Percentiles rank a stretch among this genome's conserved stretches.
These are phyloP conservation scores for Kwoniella botswanensis DNA, from an alignment of 768 basidiomycete species.

Conservation along the genomic window DNA sequence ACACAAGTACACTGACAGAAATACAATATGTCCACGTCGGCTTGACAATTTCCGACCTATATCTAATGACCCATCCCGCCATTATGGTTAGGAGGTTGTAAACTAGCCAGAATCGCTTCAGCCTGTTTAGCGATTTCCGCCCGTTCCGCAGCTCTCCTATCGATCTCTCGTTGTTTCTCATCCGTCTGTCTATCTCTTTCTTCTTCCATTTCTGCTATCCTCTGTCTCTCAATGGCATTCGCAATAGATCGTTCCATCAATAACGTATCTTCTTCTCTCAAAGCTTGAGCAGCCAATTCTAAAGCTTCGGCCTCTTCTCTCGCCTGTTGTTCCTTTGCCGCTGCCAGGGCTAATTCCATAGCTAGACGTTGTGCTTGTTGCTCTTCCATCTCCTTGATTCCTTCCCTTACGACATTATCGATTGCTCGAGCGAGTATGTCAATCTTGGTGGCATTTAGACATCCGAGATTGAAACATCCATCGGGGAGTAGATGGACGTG, in stretches of 20 bases:
- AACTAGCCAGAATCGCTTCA: conserved; percentile 46
- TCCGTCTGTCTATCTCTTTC: conserved; percentile 40
- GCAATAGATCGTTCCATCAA: conserved; percentile 33
- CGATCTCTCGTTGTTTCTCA: conserved; percentile 23
- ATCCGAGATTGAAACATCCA: conserved; percentile 56
- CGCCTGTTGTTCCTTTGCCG: conserved; percentile 42
- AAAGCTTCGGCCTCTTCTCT: conserved; percentile 46
- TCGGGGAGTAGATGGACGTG: conserved; percentile 54
- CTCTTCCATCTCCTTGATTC: conserved; percentile 43
- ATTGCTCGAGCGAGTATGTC: conserved; percentile 48
- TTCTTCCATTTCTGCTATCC: conserved; percentile 42
- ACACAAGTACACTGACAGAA: too few species aligned
- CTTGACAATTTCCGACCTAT: neutral
- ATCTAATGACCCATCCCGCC: neutral
- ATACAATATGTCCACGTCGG: too few species aligned
- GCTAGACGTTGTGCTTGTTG: conserved; percentile 37
- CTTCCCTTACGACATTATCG: conserved; percentile 49
- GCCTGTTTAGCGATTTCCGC: conserved; percentile 45
- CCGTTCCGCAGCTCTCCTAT: conserved; percentile 37
- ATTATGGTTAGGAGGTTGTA: conserved; percentile 1
- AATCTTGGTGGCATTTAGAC: conserved; percentile 52
- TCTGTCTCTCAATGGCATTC: conserved; percentile 47
- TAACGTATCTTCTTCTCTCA: conserved; percentile 34
- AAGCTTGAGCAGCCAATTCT: conserved; percentile 22
- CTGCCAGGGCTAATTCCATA: conserved; percentile 44